phyloP scores from a whole-genome alignment of 139 green algal genomes.

The Chlorella ohadii region DNA sequence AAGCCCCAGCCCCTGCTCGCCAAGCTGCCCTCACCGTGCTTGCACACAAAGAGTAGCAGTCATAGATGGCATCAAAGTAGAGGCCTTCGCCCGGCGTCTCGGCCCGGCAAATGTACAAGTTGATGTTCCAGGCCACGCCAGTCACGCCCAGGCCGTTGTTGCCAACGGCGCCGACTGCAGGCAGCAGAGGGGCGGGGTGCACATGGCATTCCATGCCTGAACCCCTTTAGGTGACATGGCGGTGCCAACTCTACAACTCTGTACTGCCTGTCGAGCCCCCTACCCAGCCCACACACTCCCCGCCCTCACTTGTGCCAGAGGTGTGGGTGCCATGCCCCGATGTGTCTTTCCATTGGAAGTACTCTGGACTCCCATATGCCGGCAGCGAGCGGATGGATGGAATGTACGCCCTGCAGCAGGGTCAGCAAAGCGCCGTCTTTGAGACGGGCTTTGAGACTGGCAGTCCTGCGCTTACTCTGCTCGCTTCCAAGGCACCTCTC shows the following conservation, averaged over 20 bases:
- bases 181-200: too few relatives aligned
- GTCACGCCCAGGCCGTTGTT: neutral
- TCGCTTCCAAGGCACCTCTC: too few relatives aligned
- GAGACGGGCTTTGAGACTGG: too few relatives aligned
- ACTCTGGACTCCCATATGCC: too few relatives aligned
- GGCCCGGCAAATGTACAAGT: neutral
- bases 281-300: too few relatives aligned
- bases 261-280: too few relatives aligned
- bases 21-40: neutral
- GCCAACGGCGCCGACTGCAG: neutral
- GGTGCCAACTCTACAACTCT: too few relatives aligned
- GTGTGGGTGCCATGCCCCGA: conserved; percentile 1
- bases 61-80: neutral
- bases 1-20: too few relatives aligned
- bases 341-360: neutral
- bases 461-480: too few relatives aligned
- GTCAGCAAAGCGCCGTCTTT: neutral
- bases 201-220: too few relatives aligned
- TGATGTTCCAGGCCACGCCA: neutral
- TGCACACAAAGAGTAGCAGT: neutral
- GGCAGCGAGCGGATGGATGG: neutral
- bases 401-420: neutral
- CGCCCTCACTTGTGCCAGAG: neutral
- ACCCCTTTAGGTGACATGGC: too few relatives aligned
- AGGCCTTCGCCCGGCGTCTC: neutral